Base-by-base conservation (phyloP, 352 stramenopile genomes). In the Elongisporangium prolatum region DNA sequence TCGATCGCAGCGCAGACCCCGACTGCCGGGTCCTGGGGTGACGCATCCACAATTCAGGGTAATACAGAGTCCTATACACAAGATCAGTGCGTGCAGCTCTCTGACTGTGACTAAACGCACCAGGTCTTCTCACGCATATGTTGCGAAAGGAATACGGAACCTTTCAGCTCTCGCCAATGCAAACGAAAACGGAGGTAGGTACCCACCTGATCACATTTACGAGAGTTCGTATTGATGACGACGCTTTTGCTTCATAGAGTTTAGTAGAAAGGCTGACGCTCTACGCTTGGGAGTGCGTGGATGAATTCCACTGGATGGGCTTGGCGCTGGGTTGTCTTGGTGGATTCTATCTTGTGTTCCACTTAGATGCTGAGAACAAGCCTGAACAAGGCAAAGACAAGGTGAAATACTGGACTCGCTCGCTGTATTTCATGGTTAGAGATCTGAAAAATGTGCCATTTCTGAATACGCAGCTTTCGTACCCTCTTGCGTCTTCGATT, bases 141-240 rank as follows among this genome's bases (percentile, higher is more conserved):
- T 61, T 82, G 10, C 74, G 93, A 21, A 69, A 68, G 22, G 95
- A 98, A 54, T 98, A 98, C 57, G 95, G 93, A 8, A 97, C 89
- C 0, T 90, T 98, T 24, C 74, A 73, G 18, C 74, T 98, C 16
- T 98, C 93, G 18, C 89, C 79, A 47, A 75, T 81, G 11, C 58
- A 77, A 52, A 54, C 48, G 44, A 54, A 52, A 18, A 79, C 71
- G 0, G 75, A 80, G 62, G 75, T 84, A 65, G 22, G 50, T n/a
- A n/a, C n/a, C n/a, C 24, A 8, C 24, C 4, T 13, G 9, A 2
- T 6, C 28, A 40, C 28, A 13, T 14, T 40, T 13, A 40, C 28
- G 28, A 40, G 28, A 40, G 28, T n/a, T 40, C 17, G 48, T 9
- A 1, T 16, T 8, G 3, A 48, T 48, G 21, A 20, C 50, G 18